Base-by-base conservation (phyloP, 2,329 filamentous ascomycete species). In the Penicillium sclerotigenum region DNA sequence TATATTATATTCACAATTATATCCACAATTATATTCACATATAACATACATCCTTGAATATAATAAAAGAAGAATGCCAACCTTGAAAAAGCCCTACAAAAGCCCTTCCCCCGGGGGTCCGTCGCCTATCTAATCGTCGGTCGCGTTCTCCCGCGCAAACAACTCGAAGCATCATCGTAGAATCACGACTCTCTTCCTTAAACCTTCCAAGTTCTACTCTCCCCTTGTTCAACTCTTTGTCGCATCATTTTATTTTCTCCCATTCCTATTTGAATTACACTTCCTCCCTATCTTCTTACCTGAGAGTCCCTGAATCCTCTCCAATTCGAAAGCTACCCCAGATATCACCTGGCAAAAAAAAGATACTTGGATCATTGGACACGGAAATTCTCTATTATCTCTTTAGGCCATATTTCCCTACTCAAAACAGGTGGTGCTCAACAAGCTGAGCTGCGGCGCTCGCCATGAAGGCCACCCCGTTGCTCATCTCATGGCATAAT, bases 401-500 rank as follows among this genome's bases (percentile, higher is more conserved):
- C 28, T 28, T 40, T 26, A 40, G 20, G 11, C 22, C 28, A 45
- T 33, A 43, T 51, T 28, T 45, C 10, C 42, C n/a, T 26, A 36
- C 31, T 50, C 7, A 41, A 33, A 56, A 22, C 36, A 29, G 34
- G 58, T 47, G 54, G 49, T 26, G 22, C 18, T 57, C 34, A 51
- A 42, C 57, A 61, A 52, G 57, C 62, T 64, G 68, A 68, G 67
- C 66, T 68, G 59, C 57, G 61, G 60, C 63, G 62, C 58, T 63
- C 70, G 71, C 75, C 73, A 99, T 99, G 94, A 97, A 96, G 84
- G 92, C 91, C 72, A 88, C 91, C 71, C 93, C 94, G 67, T 83
- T 99, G 66, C 93, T 97, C 72, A 93, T 99, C 78, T 91, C 95
- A 81, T 99, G 94, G 94, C 95, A 99, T 77, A 90, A 97, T 75